A percentile compares a stretch with the other conserved stretches of the same genome.
Conservation (phyloP, 2,329 filamentous ascomycete species). For the Nemania sp. region DNA sequence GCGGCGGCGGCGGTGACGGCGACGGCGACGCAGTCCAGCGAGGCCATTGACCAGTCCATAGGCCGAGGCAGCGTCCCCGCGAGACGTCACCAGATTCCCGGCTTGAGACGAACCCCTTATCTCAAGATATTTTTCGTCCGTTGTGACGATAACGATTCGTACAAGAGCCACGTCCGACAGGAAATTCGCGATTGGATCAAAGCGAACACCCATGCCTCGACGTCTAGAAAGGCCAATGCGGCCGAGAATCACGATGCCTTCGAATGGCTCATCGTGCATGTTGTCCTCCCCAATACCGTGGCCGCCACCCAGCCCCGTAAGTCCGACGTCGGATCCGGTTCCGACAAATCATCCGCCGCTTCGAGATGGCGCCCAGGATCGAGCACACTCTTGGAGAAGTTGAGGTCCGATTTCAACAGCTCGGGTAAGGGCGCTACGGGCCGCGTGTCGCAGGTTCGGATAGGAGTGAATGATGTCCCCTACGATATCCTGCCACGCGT, state of each 20-base stretch:
- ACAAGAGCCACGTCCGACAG: slow-evolving; percentile 79
- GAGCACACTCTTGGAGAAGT: slow-evolving; percentile 84
- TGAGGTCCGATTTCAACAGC: slow-evolving; percentile 87
- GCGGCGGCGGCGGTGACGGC: slow-evolving; percentile 26
- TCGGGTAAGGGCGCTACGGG: slow-evolving; percentile 71
- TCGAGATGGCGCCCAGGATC: slow-evolving; percentile 80
- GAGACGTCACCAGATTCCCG: slow-evolving; percentile 92
- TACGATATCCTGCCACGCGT: slow-evolving; percentile 67
- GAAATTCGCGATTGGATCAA: slow-evolving; percentile 92
- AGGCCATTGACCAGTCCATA: slow-evolving; percentile 45
- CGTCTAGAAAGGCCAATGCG: slow-evolving; percentile 63
- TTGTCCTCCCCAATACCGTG: slow-evolving; percentile 83
- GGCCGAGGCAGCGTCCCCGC: slow-evolving; percentile 48
- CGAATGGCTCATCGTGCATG: slow-evolving; percentile 93
- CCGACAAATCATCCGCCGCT: slow-evolving; percentile 62
- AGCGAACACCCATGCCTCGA: slow-evolving; percentile 65
- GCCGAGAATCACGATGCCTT: slow-evolving; percentile 95
- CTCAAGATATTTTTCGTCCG: slow-evolving; percentile 86
- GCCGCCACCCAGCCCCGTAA: slow-evolving; percentile 78
- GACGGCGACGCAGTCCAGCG: slow-evolving; percentile 38
- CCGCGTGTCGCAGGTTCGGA: slow-evolving; percentile 81
- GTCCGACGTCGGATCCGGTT: slow-evolving; percentile 54
- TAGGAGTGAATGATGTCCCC: slow-evolving; percentile 71
- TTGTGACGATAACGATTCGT: slow-evolving; percentile 94
- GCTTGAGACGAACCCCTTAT: slow-evolving; percentile 89